phyloP scores from a whole-genome alignment of 805 yeast genomes.

The Cyberlindnera meyerae region DNA sequence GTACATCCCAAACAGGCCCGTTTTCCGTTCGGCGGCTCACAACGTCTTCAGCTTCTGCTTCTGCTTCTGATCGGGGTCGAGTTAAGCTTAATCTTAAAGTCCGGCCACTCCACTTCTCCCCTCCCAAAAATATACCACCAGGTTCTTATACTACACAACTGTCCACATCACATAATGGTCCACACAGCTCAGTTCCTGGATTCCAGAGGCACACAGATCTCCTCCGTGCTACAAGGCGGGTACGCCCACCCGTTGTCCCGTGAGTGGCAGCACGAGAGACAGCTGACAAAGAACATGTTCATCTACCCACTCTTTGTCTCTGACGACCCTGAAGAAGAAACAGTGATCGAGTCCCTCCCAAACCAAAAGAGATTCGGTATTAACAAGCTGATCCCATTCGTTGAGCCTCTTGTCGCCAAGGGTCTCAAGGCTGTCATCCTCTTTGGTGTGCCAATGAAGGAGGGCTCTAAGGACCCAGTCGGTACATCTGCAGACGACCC shows the following conservation, averaged over 20 bases:
- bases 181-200: conserved; percentile 72
- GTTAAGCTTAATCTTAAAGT: too few relatives aligned
- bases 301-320: conserved; percentile 88
- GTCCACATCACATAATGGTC: conserved; percentile 42
- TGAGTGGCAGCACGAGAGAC: conserved; percentile 88
- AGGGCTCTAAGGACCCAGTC: conserved; percentile 67
- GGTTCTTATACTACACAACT: too few relatives aligned
- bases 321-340: conserved; percentile 77
- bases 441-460: conserved; percentile 84
- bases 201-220: conserved; percentile 51
- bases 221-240: conserved; percentile 87
- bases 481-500: conserved; percentile 97
- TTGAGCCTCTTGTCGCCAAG: conserved; percentile 62
- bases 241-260: conserved; percentile 86
- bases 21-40: too few relatives aligned
- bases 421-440: conserved; percentile 84
- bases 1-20: too few relatives aligned
- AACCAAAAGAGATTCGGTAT: conserved; percentile 85
- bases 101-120: neutral
- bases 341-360: conserved; percentile 72
- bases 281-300: conserved; percentile 80
- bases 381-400: conserved; percentile 70
- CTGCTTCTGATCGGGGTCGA: too few relatives aligned
- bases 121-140: neutral
- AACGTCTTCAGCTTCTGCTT: too few relatives aligned